phyloP scores from a whole-genome alignment of 805 yeast species.

The Clavispora asparagi region DNA sequence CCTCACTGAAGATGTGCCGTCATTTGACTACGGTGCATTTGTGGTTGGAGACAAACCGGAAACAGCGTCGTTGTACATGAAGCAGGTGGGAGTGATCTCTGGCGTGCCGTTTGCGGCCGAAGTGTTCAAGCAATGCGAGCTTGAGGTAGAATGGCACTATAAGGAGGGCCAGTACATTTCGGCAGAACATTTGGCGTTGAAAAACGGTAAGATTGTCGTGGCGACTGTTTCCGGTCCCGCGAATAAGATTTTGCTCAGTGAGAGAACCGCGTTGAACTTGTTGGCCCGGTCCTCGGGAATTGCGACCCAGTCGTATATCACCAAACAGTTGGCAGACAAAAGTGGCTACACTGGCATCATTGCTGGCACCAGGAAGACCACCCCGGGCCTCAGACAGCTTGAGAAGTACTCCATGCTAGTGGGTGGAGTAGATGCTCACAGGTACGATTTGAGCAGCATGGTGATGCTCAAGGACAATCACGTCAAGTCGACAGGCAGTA shows the following conservation, averaged over 20 bases:
- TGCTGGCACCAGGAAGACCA: conserved; percentile 97
- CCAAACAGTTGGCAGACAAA: conserved; percentile 56
- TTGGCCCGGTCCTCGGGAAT: conserved; percentile 82
- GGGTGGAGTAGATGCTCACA: conserved; percentile 90
- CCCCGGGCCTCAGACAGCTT: conserved; percentile 84
- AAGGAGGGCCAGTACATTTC: conserved; percentile 57
- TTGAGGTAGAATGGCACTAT: conserved; percentile 66
- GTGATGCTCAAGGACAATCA: conserved; percentile 96
- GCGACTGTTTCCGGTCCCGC: conserved; percentile 81
- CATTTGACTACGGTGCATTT: conserved; percentile 90
- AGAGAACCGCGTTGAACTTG: conserved; percentile 79
- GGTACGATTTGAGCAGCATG: conserved; percentile 90
- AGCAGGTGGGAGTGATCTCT: conserved; percentile 70
- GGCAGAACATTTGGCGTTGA: conserved; percentile 39
- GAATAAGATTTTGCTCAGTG: conserved; percentile 73
- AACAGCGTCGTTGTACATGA: conserved; percentile 75
- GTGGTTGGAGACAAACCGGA: conserved; percentile 81
- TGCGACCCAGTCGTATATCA: conserved; percentile 65
- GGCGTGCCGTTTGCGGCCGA: conserved; percentile 90
- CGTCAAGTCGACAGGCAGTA: conserved; percentile 88
- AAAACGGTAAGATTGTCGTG: conserved; percentile 56
- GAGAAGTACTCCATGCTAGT: conserved; percentile 94
- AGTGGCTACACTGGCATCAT: conserved; percentile 75
- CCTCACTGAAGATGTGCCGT: conserved; percentile 85
- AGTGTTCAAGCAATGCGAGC: conserved; percentile 70